Evolutionary conservation across 2,329 filamentous ascomycete species (phyloP).

Genomic region (Cercospora sp.): DNA sequence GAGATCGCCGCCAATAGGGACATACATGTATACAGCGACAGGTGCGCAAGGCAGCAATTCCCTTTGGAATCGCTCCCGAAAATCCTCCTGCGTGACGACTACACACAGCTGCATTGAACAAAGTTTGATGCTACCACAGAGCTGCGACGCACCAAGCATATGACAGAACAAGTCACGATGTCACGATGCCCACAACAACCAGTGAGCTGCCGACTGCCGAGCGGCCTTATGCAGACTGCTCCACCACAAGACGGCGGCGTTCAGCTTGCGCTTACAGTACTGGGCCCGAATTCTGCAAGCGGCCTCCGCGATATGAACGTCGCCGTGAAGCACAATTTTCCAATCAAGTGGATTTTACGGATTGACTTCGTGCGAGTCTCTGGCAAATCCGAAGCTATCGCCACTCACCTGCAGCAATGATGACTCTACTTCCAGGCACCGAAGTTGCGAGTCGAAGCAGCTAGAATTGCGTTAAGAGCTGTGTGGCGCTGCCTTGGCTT

Average conservation of each 20-base stretch:
- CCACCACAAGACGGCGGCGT: not conserved
- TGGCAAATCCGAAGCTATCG: slow-evolving; percentile 5
- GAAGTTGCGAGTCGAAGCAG: not conserved
- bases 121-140: not conserved
- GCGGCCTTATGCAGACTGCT: not conserved
- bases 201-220: not conserved
- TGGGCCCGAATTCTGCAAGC: not conserved
- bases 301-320: not conserved
- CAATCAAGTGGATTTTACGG: not conserved
- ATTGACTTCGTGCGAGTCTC: not conserved
- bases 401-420: not conserved
- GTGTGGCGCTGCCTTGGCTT: slow-evolving; percentile 6
- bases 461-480: not conserved
- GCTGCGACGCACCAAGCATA: not conserved
- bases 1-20: not conserved
- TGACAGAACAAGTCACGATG: not conserved
- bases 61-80: not conserved
- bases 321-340: not conserved
- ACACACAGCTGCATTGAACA: not conserved
- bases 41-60: not conserved
- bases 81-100: not conserved
- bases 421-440: slow-evolving; percentile 12
- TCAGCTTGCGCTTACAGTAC: not conserved
- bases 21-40: not conserved
- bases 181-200: not conserved